Evolutionary conservation across 1,284 basidiomycete genomes (phyloP), one percentile per base, ranked within the genome.

Genomic region (Gomphus bonarii): DNA sequence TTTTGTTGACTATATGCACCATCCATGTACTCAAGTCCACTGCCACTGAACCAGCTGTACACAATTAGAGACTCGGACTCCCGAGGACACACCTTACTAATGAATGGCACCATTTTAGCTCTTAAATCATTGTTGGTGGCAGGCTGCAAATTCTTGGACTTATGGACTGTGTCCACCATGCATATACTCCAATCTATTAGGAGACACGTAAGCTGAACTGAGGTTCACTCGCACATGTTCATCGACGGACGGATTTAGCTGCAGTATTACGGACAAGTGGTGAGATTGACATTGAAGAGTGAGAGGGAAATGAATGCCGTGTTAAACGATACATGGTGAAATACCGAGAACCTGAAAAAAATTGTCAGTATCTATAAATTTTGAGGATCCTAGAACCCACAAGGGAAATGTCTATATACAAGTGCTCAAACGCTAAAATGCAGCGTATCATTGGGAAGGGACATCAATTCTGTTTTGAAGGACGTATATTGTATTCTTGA

Each of bases 401-500:
- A 36, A 18, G 6, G n/a, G 6, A 48, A 31, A 28, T n/a, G 28
- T 35, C 10, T 10, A 25, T 48, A 48, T 48, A 12, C 16, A 31
- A 18, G 3, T 48, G 47, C 47, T 25, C 4, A 47, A 35, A 33
- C 9, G 18, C 28, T 14, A 16, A 52, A 49, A 9, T 8, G 48
- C 48, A 31, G 25, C 38, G 36, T 10, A 33, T 31, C 9, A 43
- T 38, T 3, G 25, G 44, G 40, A 28, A 11, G n/a, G n/a, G 30
- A 46, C 1, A 22, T 50, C 38, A 57, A 16, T 4, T 50, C 47
- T 30, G 48, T 30, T 35, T 57, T 16, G 49, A 75, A 25, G 82
- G 78, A 55, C 86, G 81, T 60, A 94, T 89, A 63, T 85, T 85
- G 69, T 91, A 85, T 61, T 94, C 89, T 63, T 75, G 77, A 69